These are phyloP conservation scores for Entophlyctis helioformis DNA, from an alignment of 192 early-diverging fungal species.

Conservation along the genomic window DNA sequence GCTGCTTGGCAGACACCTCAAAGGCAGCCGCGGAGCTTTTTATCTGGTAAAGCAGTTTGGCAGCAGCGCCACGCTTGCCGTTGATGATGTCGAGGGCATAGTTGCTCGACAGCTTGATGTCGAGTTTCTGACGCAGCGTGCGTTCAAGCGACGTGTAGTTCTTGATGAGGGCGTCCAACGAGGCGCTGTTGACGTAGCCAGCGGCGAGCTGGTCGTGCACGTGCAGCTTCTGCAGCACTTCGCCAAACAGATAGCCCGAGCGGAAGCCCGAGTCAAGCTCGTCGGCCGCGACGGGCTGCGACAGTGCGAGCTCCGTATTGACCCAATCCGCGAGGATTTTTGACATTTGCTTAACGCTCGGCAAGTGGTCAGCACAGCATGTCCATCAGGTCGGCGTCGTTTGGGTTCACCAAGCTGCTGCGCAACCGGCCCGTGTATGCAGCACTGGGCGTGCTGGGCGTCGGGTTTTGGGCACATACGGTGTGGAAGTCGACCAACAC, in stretches of 20 bases:
- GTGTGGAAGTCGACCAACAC: too few species aligned
- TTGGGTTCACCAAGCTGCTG: too few species aligned
- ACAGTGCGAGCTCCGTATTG: slow-evolving; percentile 15
- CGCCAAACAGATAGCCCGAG: slow-evolving; percentile 23
- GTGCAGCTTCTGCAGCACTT: slow-evolving; percentile 16
- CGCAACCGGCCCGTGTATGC: too few species aligned
- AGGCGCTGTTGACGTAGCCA: not conserved
- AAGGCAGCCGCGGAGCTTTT: slow-evolving; percentile 4
- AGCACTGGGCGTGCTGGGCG: too few species aligned
- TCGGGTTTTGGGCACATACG: too few species aligned
- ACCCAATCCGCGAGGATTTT: slow-evolving; percentile 27
- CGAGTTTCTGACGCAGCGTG: slow-evolving; percentile 27
- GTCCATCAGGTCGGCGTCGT: too few species aligned
- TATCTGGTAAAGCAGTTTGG: slow-evolving; percentile 26
- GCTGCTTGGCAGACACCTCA: not conserved
- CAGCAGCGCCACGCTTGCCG: slow-evolving; percentile 25
- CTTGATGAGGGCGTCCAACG: slow-evolving; percentile 23
- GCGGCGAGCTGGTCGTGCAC: slow-evolving; percentile 7
- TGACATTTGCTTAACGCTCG: too few species aligned
- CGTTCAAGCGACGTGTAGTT: slow-evolving; percentile 33
- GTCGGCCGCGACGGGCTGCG: slow-evolving; percentile 4
- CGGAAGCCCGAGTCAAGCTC: slow-evolving; percentile 18
- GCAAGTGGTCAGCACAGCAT: too few species aligned
- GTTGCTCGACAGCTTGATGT: slow-evolving; percentile 20
- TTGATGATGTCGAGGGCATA: slow-evolving; percentile 28